Evolutionary conservation across 257 asterid genomes (phyloP).

Genomic region (Salvia miltiorrhiza): DNA sequence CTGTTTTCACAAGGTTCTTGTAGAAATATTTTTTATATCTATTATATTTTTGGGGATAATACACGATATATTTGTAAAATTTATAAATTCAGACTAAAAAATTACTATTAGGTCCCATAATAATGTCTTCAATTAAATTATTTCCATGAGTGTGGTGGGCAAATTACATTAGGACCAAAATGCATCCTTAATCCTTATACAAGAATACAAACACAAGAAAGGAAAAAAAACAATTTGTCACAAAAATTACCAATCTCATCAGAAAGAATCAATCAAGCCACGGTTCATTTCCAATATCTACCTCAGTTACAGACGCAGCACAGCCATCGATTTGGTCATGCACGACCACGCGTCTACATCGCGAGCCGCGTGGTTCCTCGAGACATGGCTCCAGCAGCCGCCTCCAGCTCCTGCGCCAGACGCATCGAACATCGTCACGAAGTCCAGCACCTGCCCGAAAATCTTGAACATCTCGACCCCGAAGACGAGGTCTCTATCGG

Average conservation of each 20-base stretch:
- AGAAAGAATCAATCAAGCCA: constrained; percentile 15
- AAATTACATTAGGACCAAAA: constrained; percentile 9
- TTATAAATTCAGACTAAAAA: too few relatives aligned
- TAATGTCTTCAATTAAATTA: background rate
- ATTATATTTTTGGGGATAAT: background rate
- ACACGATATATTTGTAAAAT: too few relatives aligned
- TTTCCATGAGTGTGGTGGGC: constrained; percentile 8
- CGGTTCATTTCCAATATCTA: background rate
- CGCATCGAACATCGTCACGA: constrained; percentile 63
- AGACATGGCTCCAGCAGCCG: constrained; percentile 60
- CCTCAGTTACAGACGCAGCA: constrained; percentile 44
- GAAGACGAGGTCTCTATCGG: constrained; percentile 54
- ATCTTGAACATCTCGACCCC: constrained; percentile 96
- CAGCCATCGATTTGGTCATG: constrained; percentile 72
- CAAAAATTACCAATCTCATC: constrained; percentile 10
- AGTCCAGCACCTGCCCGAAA: constrained; percentile 90
- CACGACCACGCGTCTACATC: constrained; percentile 76
- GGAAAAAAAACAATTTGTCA: background rate
- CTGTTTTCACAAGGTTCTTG: background rate
- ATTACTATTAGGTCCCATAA: too few relatives aligned
- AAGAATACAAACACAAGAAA: background rate
- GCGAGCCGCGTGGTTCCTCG: constrained; percentile 62
- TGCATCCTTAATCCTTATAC: constrained; percentile 4
- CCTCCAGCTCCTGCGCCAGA: constrained; percentile 30
- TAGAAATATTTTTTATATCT: background rate